Evolutionary conservation across 2,329 filamentous ascomycete species (phyloP).

Genomic region (Fusarium subglutinans): DNA sequence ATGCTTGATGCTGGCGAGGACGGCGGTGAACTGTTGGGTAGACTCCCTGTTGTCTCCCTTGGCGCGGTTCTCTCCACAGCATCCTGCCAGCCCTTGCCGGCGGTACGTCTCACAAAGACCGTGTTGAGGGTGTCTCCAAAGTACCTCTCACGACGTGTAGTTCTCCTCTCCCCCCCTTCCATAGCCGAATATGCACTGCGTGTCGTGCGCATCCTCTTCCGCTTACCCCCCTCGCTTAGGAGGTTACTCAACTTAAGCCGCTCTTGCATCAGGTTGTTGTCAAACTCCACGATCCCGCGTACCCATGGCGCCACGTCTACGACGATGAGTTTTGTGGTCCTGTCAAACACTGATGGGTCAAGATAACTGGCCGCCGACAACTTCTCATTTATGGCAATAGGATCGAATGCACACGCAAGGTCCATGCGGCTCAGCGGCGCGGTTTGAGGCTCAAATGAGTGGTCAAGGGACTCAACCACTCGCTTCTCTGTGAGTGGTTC

Average conservation of each 20-base stretch:
- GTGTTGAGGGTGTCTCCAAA: conserved; percentile 72
- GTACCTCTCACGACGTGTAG: conserved; percentile 76
- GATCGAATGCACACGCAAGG: conserved; percentile 68
- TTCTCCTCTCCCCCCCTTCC: conserved; percentile 75
- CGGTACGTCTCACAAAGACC: conserved; percentile 72
- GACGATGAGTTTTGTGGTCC: conserved; percentile 70
- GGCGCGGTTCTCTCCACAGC: conserved; percentile 29
- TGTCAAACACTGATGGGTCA: conserved; percentile 80
- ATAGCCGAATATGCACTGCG: conserved; percentile 79
- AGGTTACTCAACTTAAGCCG: conserved; percentile 70
- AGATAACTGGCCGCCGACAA: conserved; percentile 53
- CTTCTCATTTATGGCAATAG: conserved; percentile 64
- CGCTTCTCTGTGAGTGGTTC: conserved; percentile 46
- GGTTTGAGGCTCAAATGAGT: conserved; percentile 45
- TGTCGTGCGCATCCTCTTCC: conserved; percentile 72
- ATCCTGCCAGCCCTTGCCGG: conserved; percentile 54
- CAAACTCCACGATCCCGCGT: conserved; percentile 83
- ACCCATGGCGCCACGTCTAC: conserved; percentile 89
- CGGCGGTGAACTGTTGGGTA: conserved; percentile 24
- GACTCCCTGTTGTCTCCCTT: conserved; percentile 20
- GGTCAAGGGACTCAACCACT: conserved; percentile 51
- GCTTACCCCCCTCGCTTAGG: conserved; percentile 64
- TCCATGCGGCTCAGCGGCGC: conserved; percentile 58
- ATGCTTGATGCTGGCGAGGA: conserved; percentile 23
- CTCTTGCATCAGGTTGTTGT: conserved; percentile 75